Conservation (phyloP, 2,329 filamentous ascomycete species). For the Thielaviopsis punctulata region DNA sequence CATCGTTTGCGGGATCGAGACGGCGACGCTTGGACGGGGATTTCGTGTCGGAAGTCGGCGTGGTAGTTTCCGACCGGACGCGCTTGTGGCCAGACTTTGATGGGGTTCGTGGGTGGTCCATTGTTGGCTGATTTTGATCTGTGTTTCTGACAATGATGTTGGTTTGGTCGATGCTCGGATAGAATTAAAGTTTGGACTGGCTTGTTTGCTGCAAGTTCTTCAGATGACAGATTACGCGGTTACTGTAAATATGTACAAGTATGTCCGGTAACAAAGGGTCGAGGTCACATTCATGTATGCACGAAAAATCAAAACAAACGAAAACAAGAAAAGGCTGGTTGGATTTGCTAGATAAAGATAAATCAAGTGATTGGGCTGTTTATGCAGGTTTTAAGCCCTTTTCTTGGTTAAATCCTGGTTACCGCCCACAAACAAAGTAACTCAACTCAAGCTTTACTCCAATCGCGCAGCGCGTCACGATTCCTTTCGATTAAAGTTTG, state of each 20-base stretch:
- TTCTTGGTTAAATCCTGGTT: not conserved
- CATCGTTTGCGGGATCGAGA: slow-evolving; percentile 6
- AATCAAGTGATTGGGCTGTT: not conserved
- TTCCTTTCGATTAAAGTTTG: not conserved
- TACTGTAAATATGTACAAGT: not conserved
- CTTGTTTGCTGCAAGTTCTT: not conserved
- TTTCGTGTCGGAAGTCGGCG: slow-evolving; percentile 8
- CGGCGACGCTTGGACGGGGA: slow-evolving; percentile 3
- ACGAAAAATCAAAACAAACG: not conserved
- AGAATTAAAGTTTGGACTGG: not conserved
- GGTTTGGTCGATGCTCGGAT: not conserved
- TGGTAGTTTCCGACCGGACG: slow-evolving; percentile 5
- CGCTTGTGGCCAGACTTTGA: slow-evolving; percentile 7
- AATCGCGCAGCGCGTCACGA: slow-evolving; percentile 7
- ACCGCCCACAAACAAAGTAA: not conserved
- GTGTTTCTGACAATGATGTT: too few species aligned
- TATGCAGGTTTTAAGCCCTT: not conserved
- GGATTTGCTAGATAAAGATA: not conserved
- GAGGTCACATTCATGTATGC: not conserved
- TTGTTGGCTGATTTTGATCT: not conserved
- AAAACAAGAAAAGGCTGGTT: not conserved
- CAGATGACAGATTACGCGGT: too few species aligned
- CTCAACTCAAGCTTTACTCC: not conserved
- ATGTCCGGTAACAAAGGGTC: not conserved
- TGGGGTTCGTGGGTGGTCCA: slow-evolving; percentile 4